Percentiles rank a stretch among this genome's conserved stretches.
phyloP scores from a whole-genome alignment of 441 rosid species.

The Caryocar brasiliense region DNA sequence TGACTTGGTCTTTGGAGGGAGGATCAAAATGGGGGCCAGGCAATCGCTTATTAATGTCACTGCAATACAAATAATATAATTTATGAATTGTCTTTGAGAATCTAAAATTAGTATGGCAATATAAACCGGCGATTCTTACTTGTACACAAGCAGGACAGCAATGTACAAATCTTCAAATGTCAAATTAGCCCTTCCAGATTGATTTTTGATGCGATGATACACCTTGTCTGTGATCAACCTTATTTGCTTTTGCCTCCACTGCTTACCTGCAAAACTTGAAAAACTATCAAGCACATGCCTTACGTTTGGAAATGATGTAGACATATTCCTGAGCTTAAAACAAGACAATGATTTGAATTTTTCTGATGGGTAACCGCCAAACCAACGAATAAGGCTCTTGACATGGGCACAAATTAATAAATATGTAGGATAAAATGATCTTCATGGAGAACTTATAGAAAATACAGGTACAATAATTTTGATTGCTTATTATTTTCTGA shows the following conservation, averaged over 20 bases:
- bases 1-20: slow-evolving; percentile 62
- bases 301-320: background rate
- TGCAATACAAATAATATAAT: slow-evolving; percentile 16
- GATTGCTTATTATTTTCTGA: no score
- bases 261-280: slow-evolving; percentile 42
- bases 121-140: slow-evolving; percentile 28
- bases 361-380: no score
- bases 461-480: no score
- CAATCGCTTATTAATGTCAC: slow-evolving; percentile 75
- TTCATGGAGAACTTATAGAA: no score
- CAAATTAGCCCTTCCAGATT: slow-evolving; percentile 45
- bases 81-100: background rate
- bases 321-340: no score
- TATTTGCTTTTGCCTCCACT: slow-evolving; percentile 71
- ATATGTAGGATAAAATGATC: no score
- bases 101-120: background rate
- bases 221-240: slow-evolving; percentile 54
- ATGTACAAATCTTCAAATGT: slow-evolving; percentile 77
- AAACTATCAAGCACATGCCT: background rate
- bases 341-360: no score
- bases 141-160: slow-evolving; percentile 71
- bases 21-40: slow-evolving; percentile 98
- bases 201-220: slow-evolving; percentile 37
- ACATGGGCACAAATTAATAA: no score
- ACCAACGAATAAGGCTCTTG: no score